Percentiles rank a stretch among this genome's conserved stretches.
Evolutionary conservation across 2,329 filamentous ascomycete species (phyloP).

Genomic region (Zarea fungicola): DNA sequence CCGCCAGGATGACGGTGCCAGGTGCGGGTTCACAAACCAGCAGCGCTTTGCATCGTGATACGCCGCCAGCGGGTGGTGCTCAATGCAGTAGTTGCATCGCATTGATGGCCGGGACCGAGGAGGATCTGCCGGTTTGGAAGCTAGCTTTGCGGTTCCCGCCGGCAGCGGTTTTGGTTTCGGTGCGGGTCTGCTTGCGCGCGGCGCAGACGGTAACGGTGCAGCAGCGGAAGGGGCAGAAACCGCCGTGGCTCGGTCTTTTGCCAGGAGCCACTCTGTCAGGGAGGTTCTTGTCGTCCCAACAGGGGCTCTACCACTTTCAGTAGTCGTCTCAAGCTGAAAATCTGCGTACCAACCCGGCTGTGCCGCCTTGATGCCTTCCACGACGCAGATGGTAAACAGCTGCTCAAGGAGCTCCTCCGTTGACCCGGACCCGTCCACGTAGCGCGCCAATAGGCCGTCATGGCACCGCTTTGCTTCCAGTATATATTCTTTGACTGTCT

Average conservation of each 20-base stretch:
- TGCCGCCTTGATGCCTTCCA: neutral
- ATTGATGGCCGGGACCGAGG: neutral
- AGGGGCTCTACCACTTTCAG: neutral
- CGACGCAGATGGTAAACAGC: neutral
- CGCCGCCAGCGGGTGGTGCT: neutral
- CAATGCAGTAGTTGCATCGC: slow-evolving; percentile 1
- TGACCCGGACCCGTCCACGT: neutral
- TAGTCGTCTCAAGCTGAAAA: no score
- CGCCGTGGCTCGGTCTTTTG: neutral
- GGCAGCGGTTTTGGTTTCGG: no score
- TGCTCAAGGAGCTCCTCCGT: slow-evolving; percentile 4
- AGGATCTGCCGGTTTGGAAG: no score
- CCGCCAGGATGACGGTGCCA: neutral
- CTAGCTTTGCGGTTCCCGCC: no score
- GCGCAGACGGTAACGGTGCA: no score
- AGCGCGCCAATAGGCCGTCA: neutral
- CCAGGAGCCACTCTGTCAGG: slow-evolving; percentile 5
- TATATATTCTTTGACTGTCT: slow-evolving; percentile 4
- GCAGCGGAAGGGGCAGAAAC: no score
- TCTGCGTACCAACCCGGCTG: slow-evolving; percentile 1
- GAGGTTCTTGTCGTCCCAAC: neutral
- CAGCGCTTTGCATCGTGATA: neutral
- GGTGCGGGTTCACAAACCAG: slow-evolving; percentile 4
- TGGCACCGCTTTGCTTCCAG: neutral
- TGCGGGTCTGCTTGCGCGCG: no score